Evolutionary conservation across 768 basidiomycete species (phyloP).

Genomic region (Pleurotus salmoneostramineus): DNA sequence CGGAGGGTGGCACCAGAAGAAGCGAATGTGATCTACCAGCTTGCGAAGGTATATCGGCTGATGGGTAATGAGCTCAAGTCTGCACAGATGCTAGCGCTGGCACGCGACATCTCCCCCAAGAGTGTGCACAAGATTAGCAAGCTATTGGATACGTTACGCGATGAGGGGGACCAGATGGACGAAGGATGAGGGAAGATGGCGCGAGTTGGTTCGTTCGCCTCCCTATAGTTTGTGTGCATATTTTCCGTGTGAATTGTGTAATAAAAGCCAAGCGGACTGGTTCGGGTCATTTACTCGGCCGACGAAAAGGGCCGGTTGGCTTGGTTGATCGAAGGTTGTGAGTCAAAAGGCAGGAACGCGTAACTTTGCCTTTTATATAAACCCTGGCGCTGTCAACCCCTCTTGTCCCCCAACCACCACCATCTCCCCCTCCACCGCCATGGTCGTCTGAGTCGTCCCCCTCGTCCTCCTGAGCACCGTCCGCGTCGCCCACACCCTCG

Average conservation of each 20-base stretch:
- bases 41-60: slow-evolving; percentile 87
- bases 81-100: slow-evolving; percentile 81
- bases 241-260: slow-evolving; percentile 4
- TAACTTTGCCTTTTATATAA: slow-evolving; percentile 19
- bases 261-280: not conserved
- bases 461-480: slow-evolving; percentile 17
- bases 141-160: slow-evolving; percentile 66
- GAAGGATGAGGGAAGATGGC: slow-evolving; percentile 47
- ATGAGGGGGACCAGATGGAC: slow-evolving; percentile 73
- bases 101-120: slow-evolving; percentile 93
- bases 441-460: slow-evolving; percentile 35
- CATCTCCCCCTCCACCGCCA: slow-evolving; percentile 20
- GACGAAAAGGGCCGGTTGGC: slow-evolving; percentile 6
- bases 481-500: slow-evolving; percentile 22
- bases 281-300: slow-evolving; percentile 8
- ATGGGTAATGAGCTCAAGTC: slow-evolving; percentile 76
- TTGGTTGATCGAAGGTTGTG: slow-evolving; percentile 13
- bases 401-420: slow-evolving; percentile 12
- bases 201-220: not conserved
- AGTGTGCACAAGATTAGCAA: slow-evolving; percentile 80
- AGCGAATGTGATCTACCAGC: slow-evolving; percentile 94
- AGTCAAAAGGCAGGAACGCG: slow-evolving; percentile 13
- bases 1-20: slow-evolving; percentile 87
- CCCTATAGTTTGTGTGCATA: not conserved
- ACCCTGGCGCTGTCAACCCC: slow-evolving; percentile 14